These are phyloP conservation scores for Aspergillus proliferans DNA, from an alignment of 2,329 filamentous ascomycete species.

Conservation along the genomic window DNA sequence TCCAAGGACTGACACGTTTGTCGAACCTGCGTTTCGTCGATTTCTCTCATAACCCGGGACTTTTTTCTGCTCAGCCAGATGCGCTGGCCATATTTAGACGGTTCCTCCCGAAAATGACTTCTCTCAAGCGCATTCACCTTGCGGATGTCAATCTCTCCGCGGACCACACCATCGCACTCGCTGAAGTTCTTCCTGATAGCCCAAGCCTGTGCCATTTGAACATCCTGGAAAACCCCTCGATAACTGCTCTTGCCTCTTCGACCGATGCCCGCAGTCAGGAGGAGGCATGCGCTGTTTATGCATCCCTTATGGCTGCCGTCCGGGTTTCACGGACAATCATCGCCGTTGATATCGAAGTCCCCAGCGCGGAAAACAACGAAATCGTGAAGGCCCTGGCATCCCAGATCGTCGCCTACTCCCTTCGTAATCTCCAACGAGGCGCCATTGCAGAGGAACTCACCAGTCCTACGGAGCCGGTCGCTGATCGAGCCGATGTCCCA, in stretches of 20 bases:
- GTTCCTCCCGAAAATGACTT: conserved; percentile 72
- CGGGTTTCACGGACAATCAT: conserved; percentile 77
- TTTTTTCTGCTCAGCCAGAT: conserved; percentile 70
- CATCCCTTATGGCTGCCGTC: conserved; percentile 81
- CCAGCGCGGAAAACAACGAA: conserved; percentile 73
- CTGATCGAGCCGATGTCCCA: conserved; percentile 44
- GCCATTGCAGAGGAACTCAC: conserved; percentile 57
- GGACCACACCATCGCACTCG: conserved; percentile 83
- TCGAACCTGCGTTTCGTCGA: conserved; percentile 80
- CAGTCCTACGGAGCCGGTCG: conserved; percentile 41
- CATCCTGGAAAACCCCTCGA: conserved; percentile 66
- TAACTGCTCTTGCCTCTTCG: conserved; percentile 65
- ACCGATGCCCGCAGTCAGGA: conserved; percentile 76
- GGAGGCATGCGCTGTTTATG: conserved; percentile 89
- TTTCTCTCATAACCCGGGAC: conserved; percentile 76
- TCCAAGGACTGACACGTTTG: conserved; percentile 66
- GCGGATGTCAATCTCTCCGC: conserved; percentile 76
- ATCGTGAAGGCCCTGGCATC: conserved; percentile 87
- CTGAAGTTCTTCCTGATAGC: conserved; percentile 83
- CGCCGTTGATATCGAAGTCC: conserved; percentile 87
- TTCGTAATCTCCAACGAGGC: conserved; percentile 80
- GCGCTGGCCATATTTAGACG: conserved; percentile 69
- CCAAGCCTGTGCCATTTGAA: conserved; percentile 77
- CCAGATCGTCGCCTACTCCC: conserved; percentile 88
- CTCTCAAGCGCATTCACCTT: conserved; percentile 78